Base-by-base conservation (phyloP, 164 flowering plant genomes). In the Kingdonia uniflora region DNA sequence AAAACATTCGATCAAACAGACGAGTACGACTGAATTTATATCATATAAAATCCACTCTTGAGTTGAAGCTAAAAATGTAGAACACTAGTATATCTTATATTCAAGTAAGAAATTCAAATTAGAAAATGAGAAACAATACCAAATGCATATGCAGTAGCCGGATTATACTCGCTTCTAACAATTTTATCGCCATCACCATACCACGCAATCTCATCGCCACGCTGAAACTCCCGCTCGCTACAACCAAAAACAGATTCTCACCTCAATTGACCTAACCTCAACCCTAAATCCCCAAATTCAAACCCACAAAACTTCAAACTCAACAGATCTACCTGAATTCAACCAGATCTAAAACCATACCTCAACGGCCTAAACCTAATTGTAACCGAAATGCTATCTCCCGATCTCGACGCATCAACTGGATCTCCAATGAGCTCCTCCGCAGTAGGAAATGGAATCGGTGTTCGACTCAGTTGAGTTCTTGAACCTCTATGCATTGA, bases 201-300 rank as follows among this genome's bases (percentile, higher is more conserved):
- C 99, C 99, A 92, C 0, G 95, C 75, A 21, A 82, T 73, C 76
- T 88, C 99, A 65, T 92, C 99, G 33, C 99, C 99, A 14, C 80
- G 77, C 68, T 84, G 91, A 67, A 64, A 78, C 70, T 92, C 99
- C 60, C 95, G 79, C 59, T 86, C 95, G 56, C 99, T 92, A 64
- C 70, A 71, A 52, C 60, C 41, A 68, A 40, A 66, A 54, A 45
- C 58, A 63, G 51, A 42, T 42, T 2, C 51, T 58, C 43, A 62
- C 47, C 53, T 52, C 51, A 52, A 68, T 51, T 56, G 39, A 47
- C 45, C 51, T 44, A 51, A 58, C 48, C 42, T 33, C 52, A 63
- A 46, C 40, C 64, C 60, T 42, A 59, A 56, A 40, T 49, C 43
- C n/a, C 49, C 23, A 26, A 48, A 60, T 47, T 39, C 39, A 3